Evolutionary conservation across 495 filamentous ascomycete species (phyloP), one percentile per base, ranked within the genome.

Genomic region (Lasiosphaeria ovina): DNA sequence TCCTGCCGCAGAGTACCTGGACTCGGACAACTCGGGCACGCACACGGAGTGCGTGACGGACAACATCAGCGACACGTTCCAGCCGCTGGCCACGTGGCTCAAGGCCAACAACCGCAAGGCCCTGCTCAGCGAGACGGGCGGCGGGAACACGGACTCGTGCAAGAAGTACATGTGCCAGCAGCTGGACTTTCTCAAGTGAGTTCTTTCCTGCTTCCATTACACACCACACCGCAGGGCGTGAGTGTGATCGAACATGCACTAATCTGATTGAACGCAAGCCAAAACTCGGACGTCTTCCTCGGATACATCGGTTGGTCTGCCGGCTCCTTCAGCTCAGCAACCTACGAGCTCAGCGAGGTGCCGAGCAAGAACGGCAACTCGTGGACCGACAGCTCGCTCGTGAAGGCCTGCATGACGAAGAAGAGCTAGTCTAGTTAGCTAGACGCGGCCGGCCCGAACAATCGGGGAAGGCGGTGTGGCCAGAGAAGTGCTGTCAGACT

Each of bases 281-380:
- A 66, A 55, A 83, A 84, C 62, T 66, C 76, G 5, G 82, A 82
- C 52, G 79, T 82, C 42, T 84, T 77, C 62, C 62, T 84, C 4
- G 82, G 81, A 4, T 84, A 76, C 57, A 70, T 76, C 17, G 79
- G 76, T 10, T 85, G 83, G 83, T 68, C 76, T 0, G 82, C 83
- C 6, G 83, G 82, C 1, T 65, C 72, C 3, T 84, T 84, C 66
- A 70, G 59, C 51, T 49, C 72, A 6, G 6, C 58, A 14, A 72
- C 58, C 4, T 73, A 72, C 51, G 69, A 68, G 54, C 68, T 82
- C 17, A 71, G 66, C 58, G 78, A 81, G 63, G 76, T 75, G 2
- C 79, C 77, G 36, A 74, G 67, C 0, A 67, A 70, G 59, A 73
- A 66, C 48, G 76, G 74, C 2, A 66, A 62, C 60, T 61, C 65